phyloP scores from a whole-genome alignment of 169 alveolate species.

The Babesia ovata region DNA sequence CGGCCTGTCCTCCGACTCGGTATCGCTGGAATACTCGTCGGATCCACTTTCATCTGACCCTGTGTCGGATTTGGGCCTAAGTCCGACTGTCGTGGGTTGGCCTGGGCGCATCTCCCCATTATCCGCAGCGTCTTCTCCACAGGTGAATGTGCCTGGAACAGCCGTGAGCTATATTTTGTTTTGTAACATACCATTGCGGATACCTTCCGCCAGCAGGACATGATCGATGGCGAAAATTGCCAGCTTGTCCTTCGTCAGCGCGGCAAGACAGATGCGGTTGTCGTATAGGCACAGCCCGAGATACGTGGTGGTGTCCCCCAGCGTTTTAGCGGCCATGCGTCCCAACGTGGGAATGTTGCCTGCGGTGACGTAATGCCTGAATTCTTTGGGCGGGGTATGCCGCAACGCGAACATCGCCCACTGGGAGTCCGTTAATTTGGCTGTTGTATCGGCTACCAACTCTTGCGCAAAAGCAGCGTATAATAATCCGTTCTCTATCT shows the following conservation, averaged over 20 bases:
- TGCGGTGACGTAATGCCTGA: constrained; percentile 28
- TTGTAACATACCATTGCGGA: constrained; percentile 1
- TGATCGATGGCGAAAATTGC: constrained; percentile 16
- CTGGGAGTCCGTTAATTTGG: not conserved
- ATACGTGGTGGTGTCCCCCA: constrained; percentile 21
- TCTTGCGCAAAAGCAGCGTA: not conserved
- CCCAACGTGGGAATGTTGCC: not conserved
- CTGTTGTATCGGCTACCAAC: not conserved
- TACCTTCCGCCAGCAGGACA: not conserved
- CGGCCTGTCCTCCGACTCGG: not conserved
- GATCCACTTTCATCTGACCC: not conserved
- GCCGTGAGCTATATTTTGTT: not conserved
- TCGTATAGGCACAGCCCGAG: constrained; percentile 31
- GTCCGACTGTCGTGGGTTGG: not conserved
- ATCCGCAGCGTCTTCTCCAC: not conserved
- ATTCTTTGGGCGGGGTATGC: constrained; percentile 23
- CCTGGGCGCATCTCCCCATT: not conserved
- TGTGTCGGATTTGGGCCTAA: too few relatives aligned
- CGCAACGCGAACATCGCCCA: constrained; percentile 25
- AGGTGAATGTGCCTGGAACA: not conserved
- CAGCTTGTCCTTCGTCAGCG: constrained; percentile 27
- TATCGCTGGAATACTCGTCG: not conserved
- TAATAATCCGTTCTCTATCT: constrained; percentile 17
- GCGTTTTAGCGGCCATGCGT: not conserved
- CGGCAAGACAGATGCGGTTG: not conserved